Conservation (phyloP, 306 rosid genomes). For the Chamaecrista fasciculata region DNA sequence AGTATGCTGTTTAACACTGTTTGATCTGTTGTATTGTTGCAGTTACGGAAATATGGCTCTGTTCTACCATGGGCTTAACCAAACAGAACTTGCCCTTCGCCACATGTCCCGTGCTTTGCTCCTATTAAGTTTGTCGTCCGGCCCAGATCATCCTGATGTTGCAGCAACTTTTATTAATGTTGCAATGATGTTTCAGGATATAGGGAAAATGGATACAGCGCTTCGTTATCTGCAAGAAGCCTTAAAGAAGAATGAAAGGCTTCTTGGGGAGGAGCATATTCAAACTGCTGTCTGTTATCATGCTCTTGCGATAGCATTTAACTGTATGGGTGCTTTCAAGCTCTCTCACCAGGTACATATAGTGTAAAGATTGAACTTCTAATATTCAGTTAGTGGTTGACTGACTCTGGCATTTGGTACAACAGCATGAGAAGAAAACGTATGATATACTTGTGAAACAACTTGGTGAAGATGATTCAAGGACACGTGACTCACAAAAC, state of each 20-base stretch:
- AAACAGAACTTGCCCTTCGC: constrained; percentile 90
- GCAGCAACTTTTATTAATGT: constrained; percentile 94
- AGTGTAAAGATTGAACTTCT: background rate
- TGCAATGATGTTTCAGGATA: constrained; percentile 98
- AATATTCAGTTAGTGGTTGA: background rate
- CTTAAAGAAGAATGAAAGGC: constrained; percentile 91
- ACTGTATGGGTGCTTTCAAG: constrained; percentile 97
- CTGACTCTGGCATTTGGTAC: constrained; percentile 28
- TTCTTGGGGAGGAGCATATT: constrained; percentile 96
- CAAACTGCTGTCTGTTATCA: constrained; percentile 99
- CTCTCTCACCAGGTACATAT: constrained; percentile 86
- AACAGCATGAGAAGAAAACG: constrained; percentile 95
- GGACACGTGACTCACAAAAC: constrained; percentile 88
- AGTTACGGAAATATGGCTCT: constrained; percentile 99
- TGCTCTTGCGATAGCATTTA: constrained; percentile 95
- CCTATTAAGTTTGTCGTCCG: constrained; percentile 86
- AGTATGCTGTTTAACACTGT: constrained; percentile 9
- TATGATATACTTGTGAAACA: constrained; percentile 95
- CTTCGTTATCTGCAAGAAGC: constrained; percentile 99
- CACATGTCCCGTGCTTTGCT: constrained; percentile 98
- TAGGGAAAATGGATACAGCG: constrained; percentile 94
- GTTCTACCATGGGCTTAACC: constrained; percentile 94
- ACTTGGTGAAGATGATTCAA: constrained; percentile 93
- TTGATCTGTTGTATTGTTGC: constrained; percentile 39
- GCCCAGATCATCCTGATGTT: constrained; percentile 98